These are phyloP conservation scores for Xylariaceae sp. DNA, from an alignment of 2,329 filamentous ascomycete species.

Conservation along the genomic window DNA sequence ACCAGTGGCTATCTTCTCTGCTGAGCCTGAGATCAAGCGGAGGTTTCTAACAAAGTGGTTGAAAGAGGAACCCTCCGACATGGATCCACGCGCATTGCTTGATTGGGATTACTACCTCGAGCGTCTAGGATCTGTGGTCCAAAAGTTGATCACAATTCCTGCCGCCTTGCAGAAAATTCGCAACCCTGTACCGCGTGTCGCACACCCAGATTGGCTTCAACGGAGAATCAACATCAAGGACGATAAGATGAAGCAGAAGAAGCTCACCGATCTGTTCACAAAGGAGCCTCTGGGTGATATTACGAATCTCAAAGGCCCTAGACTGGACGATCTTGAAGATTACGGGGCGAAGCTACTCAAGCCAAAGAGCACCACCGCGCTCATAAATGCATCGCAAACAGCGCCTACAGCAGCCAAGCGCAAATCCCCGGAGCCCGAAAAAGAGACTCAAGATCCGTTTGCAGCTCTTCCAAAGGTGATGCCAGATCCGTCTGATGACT, in stretches of 20 bases:
- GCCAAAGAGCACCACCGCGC: constrained; percentile 63
- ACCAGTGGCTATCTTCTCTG: constrained; percentile 96
- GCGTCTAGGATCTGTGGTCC: constrained; percentile 93
- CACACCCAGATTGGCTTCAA: constrained; percentile 96
- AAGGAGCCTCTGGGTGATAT: constrained; percentile 78
- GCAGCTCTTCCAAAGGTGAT: constrained; percentile 81
- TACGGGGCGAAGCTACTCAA: constrained; percentile 74
- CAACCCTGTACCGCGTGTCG: constrained; percentile 91
- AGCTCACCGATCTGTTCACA: constrained; percentile 89
- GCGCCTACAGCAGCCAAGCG: constrained; percentile 66
- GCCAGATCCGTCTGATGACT: constrained; percentile 86
- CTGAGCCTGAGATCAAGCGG: constrained; percentile 85
- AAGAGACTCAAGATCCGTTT: constrained; percentile 76
- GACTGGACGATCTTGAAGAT: constrained; percentile 78
- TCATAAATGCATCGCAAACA: constrained; percentile 63
- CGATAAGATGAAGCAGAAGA: constrained; percentile 97
- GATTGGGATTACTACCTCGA: constrained; percentile 99
- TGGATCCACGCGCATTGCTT: constrained; percentile 86
- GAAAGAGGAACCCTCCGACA: constrained; percentile 88
- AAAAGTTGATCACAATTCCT: constrained; percentile 98
- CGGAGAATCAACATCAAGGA: constrained; percentile 93
- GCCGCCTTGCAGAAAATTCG: constrained; percentile 93
- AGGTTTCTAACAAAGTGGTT: constrained; percentile 94
- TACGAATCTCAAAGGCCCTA: constrained; percentile 65
- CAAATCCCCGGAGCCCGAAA: constrained; percentile 72